Evolutionary conservation across 2,329 filamentous ascomycete genomes (phyloP).

Genomic region (Alternaria postmessia): DNA sequence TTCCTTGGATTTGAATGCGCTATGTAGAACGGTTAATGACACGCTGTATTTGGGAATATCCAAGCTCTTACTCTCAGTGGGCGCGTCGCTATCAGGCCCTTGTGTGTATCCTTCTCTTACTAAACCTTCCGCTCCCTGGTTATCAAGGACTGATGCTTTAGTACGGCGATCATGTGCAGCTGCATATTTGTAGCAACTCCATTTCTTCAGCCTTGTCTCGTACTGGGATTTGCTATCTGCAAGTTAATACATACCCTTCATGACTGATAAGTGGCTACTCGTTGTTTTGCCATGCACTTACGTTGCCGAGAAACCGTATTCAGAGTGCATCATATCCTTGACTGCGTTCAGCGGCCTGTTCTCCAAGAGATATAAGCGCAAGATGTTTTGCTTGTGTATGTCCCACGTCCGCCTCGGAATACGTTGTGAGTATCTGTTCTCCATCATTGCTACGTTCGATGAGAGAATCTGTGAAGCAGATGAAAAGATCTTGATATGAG

Average conservation of each 20-base stretch:
- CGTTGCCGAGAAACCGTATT: not conserved
- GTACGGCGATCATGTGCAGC: not conserved
- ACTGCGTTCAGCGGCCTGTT: not conserved
- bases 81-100: accelerated
- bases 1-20: too few species aligned
- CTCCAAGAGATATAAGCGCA: not conserved
- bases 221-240: not conserved
- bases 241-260: not conserved
- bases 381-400: not conserved
- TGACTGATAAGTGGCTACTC: too few species aligned
- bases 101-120: too few species aligned
- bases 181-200: not conserved
- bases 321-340: not conserved
- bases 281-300: not conserved
- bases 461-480: not conserved
- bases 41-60: accelerated
- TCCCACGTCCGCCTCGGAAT: not conserved
- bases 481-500: accelerated
- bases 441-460: not conserved
- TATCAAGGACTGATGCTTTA: not conserved
- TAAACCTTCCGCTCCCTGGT: accelerated
- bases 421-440: not conserved
- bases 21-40: not conserved
- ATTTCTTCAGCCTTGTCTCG: not conserved
- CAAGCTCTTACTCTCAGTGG: not conserved